Conservation (phyloP, 208 protist genomes). For the Entamoeba invadens region DNA sequence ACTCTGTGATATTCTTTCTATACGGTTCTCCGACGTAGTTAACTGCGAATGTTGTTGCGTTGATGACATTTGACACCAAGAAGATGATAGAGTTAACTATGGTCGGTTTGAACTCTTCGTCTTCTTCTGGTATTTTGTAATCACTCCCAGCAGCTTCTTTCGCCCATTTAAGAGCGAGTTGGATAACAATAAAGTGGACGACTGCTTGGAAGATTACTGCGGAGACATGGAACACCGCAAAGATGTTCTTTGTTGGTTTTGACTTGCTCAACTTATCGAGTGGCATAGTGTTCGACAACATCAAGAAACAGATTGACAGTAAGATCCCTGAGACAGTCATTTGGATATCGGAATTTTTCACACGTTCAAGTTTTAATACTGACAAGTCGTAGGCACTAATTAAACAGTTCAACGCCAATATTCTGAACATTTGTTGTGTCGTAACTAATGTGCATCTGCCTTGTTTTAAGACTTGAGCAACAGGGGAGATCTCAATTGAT, state of each 20-base stretch:
- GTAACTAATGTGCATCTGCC: slow-evolving; percentile 79
- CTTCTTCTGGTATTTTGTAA: slow-evolving; percentile 29
- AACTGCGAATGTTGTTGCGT: slow-evolving; percentile 76
- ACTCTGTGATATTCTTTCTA: slow-evolving; percentile 28
- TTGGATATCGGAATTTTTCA: slow-evolving; percentile 84
- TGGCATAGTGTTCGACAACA: slow-evolving; percentile 70
- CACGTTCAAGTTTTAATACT: slow-evolving; percentile 80
- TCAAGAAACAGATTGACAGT: slow-evolving; percentile 82
- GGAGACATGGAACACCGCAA: slow-evolving; percentile 70
- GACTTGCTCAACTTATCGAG: slow-evolving; percentile 61
- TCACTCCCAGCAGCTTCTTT: not conserved
- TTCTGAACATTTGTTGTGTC: slow-evolving; percentile 94
- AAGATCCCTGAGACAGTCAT: slow-evolving; percentile 75
- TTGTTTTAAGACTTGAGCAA: not conserved
- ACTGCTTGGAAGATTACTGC: slow-evolving; percentile 79
- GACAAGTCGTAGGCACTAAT: slow-evolving; percentile 78
- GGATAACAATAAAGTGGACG: slow-evolving; percentile 70
- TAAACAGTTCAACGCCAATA: slow-evolving; percentile 90
- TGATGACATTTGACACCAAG: slow-evolving; percentile 71
- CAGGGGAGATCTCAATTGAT: not conserved
- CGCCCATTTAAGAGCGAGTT: slow-evolving; percentile 42
- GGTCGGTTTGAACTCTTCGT: slow-evolving; percentile 73
- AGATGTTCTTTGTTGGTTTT: slow-evolving; percentile 71
- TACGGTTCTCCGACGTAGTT: slow-evolving; percentile 75
- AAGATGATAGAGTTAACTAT: slow-evolving; percentile 85